Conservation (phyloP, 2,329 filamentous ascomycete species). For the Pyricularia grisea region DNA sequence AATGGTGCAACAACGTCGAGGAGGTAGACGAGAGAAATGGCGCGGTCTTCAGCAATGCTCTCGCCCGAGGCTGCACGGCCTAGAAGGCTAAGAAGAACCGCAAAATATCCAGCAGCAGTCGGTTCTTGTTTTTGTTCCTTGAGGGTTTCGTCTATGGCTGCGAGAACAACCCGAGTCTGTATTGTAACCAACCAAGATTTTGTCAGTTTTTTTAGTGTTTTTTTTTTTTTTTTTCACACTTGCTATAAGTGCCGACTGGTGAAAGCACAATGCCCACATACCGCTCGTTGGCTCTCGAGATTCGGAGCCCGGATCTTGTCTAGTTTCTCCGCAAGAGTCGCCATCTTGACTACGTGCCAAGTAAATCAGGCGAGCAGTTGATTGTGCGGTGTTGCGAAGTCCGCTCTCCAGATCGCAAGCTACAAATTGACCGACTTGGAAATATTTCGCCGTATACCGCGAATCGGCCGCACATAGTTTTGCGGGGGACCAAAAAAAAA, state of each 20-base stretch:
- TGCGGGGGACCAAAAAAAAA: slow-evolving; percentile 4
- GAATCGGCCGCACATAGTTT: not conserved
- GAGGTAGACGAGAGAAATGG: slow-evolving; percentile 83
- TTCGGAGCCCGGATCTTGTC: slow-evolving; percentile 7
- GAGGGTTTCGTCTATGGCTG: slow-evolving; percentile 87
- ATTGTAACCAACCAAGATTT: not conserved
- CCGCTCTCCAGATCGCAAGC: slow-evolving; percentile 1
- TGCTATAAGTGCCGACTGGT: not conserved
- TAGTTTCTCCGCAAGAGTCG: slow-evolving; percentile 7
- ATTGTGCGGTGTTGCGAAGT: slow-evolving; percentile 6
- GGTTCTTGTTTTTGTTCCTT: slow-evolving; percentile 76
- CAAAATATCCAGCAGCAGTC: slow-evolving; percentile 88
- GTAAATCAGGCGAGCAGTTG: not conserved
- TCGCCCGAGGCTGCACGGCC: slow-evolving; percentile 63
- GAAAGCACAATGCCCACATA: not conserved
- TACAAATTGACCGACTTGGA: not conserved
- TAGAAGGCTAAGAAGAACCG: slow-evolving; percentile 83
- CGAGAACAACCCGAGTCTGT: slow-evolving; percentile 76
- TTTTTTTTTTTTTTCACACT: not conserved
- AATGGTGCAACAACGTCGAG: slow-evolving; percentile 85
- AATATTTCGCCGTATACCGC: not conserved
- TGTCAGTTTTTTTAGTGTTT: not conserved
- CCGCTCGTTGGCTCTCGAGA: slow-evolving; percentile 5
- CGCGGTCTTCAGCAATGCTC: slow-evolving; percentile 70
- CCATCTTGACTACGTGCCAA: not conserved